A percentile compares a stretch with the other conserved stretches of the same genome.
phyloP scores from a whole-genome alignment of 2,329 filamentous ascomycete genomes.

The Cladosporium sp. region DNA sequence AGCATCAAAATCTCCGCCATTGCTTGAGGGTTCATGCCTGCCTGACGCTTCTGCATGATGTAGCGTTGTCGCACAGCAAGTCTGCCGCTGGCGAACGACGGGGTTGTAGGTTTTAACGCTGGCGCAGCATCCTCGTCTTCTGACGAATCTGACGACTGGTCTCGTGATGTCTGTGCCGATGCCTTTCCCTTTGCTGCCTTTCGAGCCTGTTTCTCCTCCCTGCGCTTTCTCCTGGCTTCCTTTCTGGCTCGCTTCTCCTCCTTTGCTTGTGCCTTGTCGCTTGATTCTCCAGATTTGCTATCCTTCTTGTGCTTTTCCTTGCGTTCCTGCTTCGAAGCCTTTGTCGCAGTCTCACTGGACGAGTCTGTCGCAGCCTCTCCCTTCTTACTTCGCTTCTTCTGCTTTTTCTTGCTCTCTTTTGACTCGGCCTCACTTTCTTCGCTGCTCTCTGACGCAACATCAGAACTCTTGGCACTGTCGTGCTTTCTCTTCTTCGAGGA shows the following conservation, averaged over 20 bases:
- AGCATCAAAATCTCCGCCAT: conserved; percentile 84
- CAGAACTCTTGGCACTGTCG: conserved; percentile 23
- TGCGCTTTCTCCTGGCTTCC: conserved; percentile 49
- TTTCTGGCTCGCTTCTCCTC: conserved; percentile 49
- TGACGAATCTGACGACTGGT: conserved; percentile 22
- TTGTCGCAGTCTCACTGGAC: conserved; percentile 38
- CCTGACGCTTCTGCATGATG: conserved; percentile 85
- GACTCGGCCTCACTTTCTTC: conserved; percentile 18
- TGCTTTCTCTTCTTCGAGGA: conserved; percentile 27
- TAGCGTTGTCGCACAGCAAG: conserved; percentile 77
- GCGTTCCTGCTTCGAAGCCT: conserved; percentile 39
- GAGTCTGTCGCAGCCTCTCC: not conserved
- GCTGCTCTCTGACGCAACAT: conserved; percentile 21
- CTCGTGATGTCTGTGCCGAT: conserved; percentile 11
- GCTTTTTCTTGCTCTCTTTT: conserved; percentile 30
- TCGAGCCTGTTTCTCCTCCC: conserved; percentile 48
- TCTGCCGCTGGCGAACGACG: conserved; percentile 42
- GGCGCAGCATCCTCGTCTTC: conserved; percentile 33
- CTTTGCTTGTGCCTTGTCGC: conserved; percentile 41
- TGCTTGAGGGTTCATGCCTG: conserved; percentile 76
- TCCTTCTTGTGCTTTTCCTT: conserved; percentile 25
- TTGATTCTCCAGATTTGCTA: conserved; percentile 26
- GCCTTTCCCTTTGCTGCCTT: conserved; percentile 14
- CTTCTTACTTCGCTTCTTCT: conserved; percentile 22
- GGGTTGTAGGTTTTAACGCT: conserved; percentile 29